Evolutionary conservation across 805 yeast genomes (phyloP).

Genomic region (Wickerhamiella domercqiae): DNA sequence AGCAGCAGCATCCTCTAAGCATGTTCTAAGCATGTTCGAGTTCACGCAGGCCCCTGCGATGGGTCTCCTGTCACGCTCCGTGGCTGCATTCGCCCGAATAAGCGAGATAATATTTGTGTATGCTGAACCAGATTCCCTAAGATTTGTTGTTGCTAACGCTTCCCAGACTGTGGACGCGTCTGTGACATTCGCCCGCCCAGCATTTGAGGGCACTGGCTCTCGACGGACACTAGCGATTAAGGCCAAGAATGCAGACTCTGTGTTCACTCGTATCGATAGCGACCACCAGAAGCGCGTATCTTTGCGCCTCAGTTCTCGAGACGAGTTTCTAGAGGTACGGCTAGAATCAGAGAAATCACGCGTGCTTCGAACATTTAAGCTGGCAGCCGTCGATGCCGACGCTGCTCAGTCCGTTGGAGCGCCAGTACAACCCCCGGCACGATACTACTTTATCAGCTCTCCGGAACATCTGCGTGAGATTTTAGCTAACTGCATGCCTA

Average conservation of each 20-base stretch:
- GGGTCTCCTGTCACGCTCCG: background rate
- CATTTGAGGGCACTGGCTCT: background rate
- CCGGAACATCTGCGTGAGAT: conserved; percentile 12
- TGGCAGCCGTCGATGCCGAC: background rate
- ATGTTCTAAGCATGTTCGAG: conserved; percentile 3
- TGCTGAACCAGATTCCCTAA: conserved; percentile 6
- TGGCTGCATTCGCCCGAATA: conserved; percentile 1
- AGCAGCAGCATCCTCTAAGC: no score
- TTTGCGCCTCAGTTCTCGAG: no score
- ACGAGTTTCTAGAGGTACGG: conserved; percentile 1
- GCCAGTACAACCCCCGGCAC: background rate
- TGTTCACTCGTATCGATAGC: conserved; percentile 9
- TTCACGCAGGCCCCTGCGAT: conserved; percentile 1
- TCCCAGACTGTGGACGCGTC: conserved; percentile 15
- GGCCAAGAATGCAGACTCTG: conserved; percentile 12
- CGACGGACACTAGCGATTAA: conserved; percentile 11
- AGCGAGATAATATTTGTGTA: conserved; percentile 4
- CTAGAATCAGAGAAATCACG: background rate
- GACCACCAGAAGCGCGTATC: conserved; percentile 4
- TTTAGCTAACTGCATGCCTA: conserved; percentile 10
- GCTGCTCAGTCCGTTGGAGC: background rate
- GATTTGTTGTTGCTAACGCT: conserved; percentile 10
- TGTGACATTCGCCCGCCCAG: conserved; percentile 7
- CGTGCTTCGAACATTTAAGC: background rate
- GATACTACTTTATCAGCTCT: background rate